Percentiles rank a stretch among this genome's conserved stretches.
Conservation (phyloP, 148 eudicot species). For the Vaccinium corymbosum region DNA sequence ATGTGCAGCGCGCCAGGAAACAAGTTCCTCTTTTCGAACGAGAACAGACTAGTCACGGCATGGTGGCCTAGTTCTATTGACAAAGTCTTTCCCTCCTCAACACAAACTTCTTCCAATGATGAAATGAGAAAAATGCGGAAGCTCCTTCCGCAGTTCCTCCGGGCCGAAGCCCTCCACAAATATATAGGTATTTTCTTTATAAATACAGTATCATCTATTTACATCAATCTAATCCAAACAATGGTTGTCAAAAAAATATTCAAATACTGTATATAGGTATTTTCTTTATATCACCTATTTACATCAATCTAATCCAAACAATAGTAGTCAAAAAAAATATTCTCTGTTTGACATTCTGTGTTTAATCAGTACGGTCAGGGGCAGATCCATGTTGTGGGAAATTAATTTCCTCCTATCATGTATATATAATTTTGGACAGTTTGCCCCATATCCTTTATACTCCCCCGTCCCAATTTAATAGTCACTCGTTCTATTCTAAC, state of each 20-base stretch:
- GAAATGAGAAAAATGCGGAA: constrained; percentile 1
- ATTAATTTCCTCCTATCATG: too few relatives aligned
- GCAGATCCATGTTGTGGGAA: too few relatives aligned
- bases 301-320: too few relatives aligned
- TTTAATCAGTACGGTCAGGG: too few relatives aligned
- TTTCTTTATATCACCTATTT: not conserved
- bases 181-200: not conserved
- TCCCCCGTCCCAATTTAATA: too few relatives aligned
- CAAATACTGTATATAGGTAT: not conserved
- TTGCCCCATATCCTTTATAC: too few relatives aligned
- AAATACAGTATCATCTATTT: not conserved
- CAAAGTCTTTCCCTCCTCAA: constrained; percentile 5
- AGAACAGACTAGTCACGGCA: not conserved
- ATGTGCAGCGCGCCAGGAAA: not conserved
- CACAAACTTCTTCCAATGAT: constrained; percentile 1
- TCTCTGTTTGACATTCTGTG: too few relatives aligned
- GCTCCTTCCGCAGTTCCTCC: not conserved
- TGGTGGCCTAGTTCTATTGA: constrained; percentile 9
- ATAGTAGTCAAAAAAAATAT: too few relatives aligned
- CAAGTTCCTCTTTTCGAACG: constrained; percentile 11
- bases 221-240: too few relatives aligned
- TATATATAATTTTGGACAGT: too few relatives aligned
- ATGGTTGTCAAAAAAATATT: too few relatives aligned
- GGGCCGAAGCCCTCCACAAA: constrained; percentile 1
- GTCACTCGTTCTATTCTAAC: too few relatives aligned